Conservation (phyloP, 1,284 basidiomycete genomes). For the Heterobasidion irregulare region DNA sequence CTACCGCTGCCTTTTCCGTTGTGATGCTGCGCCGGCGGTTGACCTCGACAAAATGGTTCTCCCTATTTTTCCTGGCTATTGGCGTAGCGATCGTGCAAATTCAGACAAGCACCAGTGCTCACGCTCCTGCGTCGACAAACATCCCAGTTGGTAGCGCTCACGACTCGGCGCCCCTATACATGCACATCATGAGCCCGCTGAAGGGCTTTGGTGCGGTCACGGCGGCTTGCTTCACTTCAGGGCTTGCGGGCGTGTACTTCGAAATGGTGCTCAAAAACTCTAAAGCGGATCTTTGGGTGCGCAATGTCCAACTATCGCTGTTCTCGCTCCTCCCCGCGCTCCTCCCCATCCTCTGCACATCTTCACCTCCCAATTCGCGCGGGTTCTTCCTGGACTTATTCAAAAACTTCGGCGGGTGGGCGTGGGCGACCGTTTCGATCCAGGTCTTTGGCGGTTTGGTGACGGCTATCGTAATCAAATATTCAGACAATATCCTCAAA, state of each 20-base stretch:
- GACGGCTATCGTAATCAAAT: slow-evolving; percentile 86
- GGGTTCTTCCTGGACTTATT: slow-evolving; percentile 46
- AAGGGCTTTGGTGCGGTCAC: slow-evolving; percentile 86
- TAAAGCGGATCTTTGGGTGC: slow-evolving; percentile 87
- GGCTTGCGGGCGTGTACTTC: slow-evolving; percentile 97
- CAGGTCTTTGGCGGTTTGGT: slow-evolving; percentile 92
- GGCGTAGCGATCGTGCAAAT: slow-evolving; percentile 94
- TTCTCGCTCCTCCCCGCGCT: slow-evolving; percentile 87
- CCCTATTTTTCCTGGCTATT: slow-evolving; percentile 78
- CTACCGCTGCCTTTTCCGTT: slow-evolving; percentile 92
- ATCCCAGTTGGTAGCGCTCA: slow-evolving; percentile 25
- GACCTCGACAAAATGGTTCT: slow-evolving; percentile 72
- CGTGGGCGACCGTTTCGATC: slow-evolving; percentile 84
- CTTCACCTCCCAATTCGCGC: slow-evolving; percentile 21
- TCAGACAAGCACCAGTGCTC: slow-evolving; percentile 36
- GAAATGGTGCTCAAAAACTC: slow-evolving; percentile 96
- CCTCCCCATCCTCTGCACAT: slow-evolving; percentile 54
- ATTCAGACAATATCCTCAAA: slow-evolving; percentile 88
- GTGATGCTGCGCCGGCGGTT: slow-evolving; percentile 80
- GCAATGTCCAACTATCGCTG: slow-evolving; percentile 92
- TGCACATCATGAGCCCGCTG: slow-evolving; percentile 63
- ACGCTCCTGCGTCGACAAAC: slow-evolving; percentile 19
- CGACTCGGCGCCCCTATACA: slow-evolving; percentile 25
- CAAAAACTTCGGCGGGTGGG: slow-evolving; percentile 83
- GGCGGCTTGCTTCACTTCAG: slow-evolving; percentile 91